These are phyloP conservation scores for Pilatotrama ljubarskyi DNA, from an alignment of 768 basidiomycete genomes.

Conservation along the genomic window DNA sequence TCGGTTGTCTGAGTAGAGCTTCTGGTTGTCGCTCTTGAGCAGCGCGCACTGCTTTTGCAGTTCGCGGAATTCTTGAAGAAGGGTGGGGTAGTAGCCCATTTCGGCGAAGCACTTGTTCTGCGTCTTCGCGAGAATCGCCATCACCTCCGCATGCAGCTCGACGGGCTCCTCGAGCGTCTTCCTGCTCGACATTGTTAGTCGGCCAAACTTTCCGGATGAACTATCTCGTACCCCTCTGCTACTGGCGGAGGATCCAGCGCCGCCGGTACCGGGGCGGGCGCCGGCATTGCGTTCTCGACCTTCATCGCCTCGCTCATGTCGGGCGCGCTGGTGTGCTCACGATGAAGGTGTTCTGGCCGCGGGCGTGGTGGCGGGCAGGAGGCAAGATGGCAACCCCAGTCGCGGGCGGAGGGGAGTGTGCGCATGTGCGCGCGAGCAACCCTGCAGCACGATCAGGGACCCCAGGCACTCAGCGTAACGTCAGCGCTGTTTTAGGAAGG, in stretches of 20 bases:
- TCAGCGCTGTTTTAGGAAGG: neutral
- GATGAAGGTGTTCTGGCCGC: neutral
- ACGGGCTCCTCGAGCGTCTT: neutral
- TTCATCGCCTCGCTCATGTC: neutral
- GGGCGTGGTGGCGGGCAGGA: neutral
- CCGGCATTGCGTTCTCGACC: neutral
- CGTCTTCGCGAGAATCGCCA: slow-evolving; percentile 16
- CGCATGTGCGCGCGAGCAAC: neutral
- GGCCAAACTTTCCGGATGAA: neutral
- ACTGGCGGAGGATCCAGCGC: neutral
- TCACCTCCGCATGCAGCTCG: slow-evolving; percentile 2
- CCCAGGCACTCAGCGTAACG: neutral
- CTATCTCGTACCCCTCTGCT: neutral
- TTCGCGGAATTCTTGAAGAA: slow-evolving; percentile 38
- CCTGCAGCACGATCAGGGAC: neutral
- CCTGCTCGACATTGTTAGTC: neutral
- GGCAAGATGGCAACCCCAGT: neutral
- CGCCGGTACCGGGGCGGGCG: neutral
- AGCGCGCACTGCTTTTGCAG: slow-evolving; percentile 33
- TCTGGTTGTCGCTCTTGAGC: slow-evolving; percentile 30
- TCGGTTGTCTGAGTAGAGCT: slow-evolving; percentile 42
- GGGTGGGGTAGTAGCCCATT: slow-evolving; percentile 44
- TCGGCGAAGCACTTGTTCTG: slow-evolving; percentile 26
- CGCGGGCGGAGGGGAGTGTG: neutral
- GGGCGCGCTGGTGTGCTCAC: neutral